Evolutionary conservation across 768 basidiomycete species (phyloP).

Genomic region (Hericium rajendrae): DNA sequence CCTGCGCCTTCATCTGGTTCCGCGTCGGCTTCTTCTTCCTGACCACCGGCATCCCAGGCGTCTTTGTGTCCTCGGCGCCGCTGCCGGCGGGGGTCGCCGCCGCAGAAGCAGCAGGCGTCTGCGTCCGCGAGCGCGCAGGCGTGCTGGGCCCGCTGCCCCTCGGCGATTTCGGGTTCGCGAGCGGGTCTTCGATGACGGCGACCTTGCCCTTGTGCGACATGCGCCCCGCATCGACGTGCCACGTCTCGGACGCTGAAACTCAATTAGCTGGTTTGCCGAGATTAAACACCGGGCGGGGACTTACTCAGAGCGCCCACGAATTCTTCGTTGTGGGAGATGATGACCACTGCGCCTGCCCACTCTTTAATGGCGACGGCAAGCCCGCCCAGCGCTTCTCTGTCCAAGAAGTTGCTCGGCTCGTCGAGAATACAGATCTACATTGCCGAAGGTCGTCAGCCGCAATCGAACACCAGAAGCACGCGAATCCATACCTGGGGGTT

Average conservation of each 20-base stretch:
- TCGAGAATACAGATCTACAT: conserved; percentile 65
- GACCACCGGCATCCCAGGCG: conserved; percentile 27
- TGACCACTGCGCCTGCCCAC: conserved; percentile 91
- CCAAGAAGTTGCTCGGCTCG: conserved; percentile 95
- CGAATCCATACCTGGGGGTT: conserved; percentile 65
- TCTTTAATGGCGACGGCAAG: conserved; percentile 91
- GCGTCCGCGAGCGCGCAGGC: conserved; percentile 57
- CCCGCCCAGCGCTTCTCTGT: conserved; percentile 91
- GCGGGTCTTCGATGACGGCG: conserved; percentile 76
- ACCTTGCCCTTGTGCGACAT: conserved; percentile 85
- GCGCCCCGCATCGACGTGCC: conserved; percentile 82
- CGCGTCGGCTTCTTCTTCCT: conserved; percentile 75
- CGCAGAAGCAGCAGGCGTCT: conserved; percentile 61
- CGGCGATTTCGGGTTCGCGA: conserved; percentile 59
- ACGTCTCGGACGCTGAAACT: conserved; percentile 74
- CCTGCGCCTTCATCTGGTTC: conserved; percentile 82
- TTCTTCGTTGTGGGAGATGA: conserved; percentile 94
- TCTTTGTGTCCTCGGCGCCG: conserved; percentile 54
- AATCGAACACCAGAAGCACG: background rate
- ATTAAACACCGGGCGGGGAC: conserved; percentile 23
- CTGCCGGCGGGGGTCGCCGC: conserved; percentile 70
- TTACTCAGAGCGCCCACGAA: conserved; percentile 75
- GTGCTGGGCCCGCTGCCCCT: conserved; percentile 67
- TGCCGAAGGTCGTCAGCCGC: conserved; percentile 7
- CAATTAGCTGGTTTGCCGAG: conserved; percentile 12